A percentile compares a stretch with the other conserved stretches of the same genome.
Conservation (phyloP, 164 flowering plant species). For the Tetracentron sinense region DNA sequence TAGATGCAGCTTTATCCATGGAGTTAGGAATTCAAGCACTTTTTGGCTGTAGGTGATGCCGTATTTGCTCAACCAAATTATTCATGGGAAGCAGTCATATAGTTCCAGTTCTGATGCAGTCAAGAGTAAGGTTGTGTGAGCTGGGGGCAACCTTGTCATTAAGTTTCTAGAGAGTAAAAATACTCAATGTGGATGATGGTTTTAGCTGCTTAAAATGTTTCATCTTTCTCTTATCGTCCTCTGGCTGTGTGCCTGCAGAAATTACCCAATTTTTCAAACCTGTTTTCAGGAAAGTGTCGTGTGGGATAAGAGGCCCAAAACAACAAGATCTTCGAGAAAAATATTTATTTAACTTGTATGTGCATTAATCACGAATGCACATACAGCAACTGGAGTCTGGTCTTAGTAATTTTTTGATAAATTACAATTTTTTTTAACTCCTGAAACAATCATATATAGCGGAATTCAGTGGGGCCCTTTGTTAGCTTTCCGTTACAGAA, state of each 20-base stretch:
- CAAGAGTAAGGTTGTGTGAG: constrained; percentile 43
- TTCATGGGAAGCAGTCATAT: constrained; percentile 17
- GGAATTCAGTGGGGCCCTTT: no score
- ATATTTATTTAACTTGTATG: constrained; percentile 85
- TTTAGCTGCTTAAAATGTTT: not conserved
- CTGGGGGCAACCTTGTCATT: constrained; percentile 81
- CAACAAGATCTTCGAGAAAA: constrained; percentile 88
- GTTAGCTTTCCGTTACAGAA: no score
- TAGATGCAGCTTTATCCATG: constrained; percentile 76
- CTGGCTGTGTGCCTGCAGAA: constrained; percentile 38
- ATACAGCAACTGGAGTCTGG: not conserved
- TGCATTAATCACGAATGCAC: constrained; percentile 13
- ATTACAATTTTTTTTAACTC: no score
- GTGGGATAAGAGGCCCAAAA: constrained; percentile 96
- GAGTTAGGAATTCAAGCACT: constrained; percentile 86
- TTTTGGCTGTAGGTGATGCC: constrained; percentile 63
- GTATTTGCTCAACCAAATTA: constrained; percentile 21
- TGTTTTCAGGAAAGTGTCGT: constrained; percentile 67
- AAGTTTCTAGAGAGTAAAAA: constrained; percentile 93
- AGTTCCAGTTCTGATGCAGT: constrained; percentile 16
- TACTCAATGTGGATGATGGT: constrained; percentile 45
- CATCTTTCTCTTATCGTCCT: not conserved
- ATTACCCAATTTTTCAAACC: constrained; percentile 63
- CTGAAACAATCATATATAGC: no score
- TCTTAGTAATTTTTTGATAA: no score